Conservation (phyloP, 345 rosid species). For the Nasturtium officinale region DNA sequence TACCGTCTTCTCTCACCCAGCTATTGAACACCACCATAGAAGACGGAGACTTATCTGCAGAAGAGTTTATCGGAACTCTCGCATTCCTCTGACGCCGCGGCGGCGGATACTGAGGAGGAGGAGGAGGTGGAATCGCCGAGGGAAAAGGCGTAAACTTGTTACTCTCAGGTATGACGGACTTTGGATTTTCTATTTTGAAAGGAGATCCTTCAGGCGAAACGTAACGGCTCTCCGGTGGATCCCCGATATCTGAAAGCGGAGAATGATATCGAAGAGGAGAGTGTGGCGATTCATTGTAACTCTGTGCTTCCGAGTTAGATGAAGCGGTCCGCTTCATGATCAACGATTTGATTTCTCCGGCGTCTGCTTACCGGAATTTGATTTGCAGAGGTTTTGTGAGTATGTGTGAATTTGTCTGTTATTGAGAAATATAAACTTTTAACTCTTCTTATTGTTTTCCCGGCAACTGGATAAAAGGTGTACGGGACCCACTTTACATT, state of each 20-base stretch:
- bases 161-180: conserved; percentile 55
- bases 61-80: conserved; percentile 18
- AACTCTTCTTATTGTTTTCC: conserved; percentile 20
- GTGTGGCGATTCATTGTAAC: conserved; percentile 59
- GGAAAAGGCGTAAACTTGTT: conserved; percentile 52
- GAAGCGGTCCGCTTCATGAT: conserved; percentile 68
- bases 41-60: conserved; percentile 36
- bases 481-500: conserved; percentile 24
- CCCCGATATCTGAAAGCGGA: conserved; percentile 71
- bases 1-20: conserved; percentile 52
- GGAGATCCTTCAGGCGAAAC: conserved; percentile 68
- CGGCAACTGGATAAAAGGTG: conserved; percentile 14
- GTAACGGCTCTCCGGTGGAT: conserved; percentile 56
- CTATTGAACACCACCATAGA: conserved; percentile 46
- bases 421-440: conserved; percentile 22
- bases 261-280: conserved; percentile 73
- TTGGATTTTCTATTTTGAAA: conserved; percentile 54
- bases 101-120: conserved; percentile 38
- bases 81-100: conserved; percentile 30
- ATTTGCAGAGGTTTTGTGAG: conserved; percentile 29
- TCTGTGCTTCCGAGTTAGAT: conserved; percentile 56
- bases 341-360: conserved; percentile 25
- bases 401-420: conserved; percentile 8
- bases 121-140: conserved; percentile 44
- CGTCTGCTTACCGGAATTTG: conserved; percentile 5